A percentile compares a stretch with the other conserved stretches of the same genome.
Conservation (phyloP, 495 filamentous ascomycete species). For the Pseudotulostoma volvatum region DNA sequence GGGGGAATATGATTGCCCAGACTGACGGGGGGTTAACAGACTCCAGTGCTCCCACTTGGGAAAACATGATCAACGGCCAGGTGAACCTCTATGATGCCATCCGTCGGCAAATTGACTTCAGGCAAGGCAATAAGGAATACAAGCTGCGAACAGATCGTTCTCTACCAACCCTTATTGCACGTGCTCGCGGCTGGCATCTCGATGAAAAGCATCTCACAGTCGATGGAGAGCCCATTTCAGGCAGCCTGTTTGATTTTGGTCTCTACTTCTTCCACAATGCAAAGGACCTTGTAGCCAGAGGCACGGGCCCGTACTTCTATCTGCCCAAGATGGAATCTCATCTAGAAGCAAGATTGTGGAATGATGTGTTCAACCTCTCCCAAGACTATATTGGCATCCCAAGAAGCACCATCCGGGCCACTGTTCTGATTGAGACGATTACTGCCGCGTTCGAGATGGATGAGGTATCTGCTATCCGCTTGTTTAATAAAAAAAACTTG, state of each 20-base stretch:
- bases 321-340: conserved; percentile 99
- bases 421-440: conserved; percentile 97
- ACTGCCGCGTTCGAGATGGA: conserved; percentile 99
- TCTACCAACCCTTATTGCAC: conserved; percentile 71
- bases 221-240: conserved; percentile 89
- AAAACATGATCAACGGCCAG: conserved; percentile 98
- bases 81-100: conserved; percentile 97
- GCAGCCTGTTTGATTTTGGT: conserved; percentile 90
- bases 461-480: conserved; percentile 32
- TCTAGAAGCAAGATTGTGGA: conserved; percentile 94
- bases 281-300: conserved; percentile 66
- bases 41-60: conserved; percentile 94
- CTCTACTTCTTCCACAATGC: conserved; percentile 99
- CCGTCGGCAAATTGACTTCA: conserved; percentile 90
- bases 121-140: conserved; percentile 87
- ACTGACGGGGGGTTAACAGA: too few relatives aligned
- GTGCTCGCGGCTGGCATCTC: conserved; percentile 83
- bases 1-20: too few relatives aligned
- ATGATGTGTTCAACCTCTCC: conserved; percentile 92
- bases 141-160: conserved; percentile 79
- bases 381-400: conserved; percentile 85
- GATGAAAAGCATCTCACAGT: conserved; percentile 98
- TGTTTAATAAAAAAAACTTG: neutral
- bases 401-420: conserved; percentile 85
- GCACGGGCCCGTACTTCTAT: conserved; percentile 94